phyloP scores from a whole-genome alignment of 2,329 filamentous ascomycete genomes.

The Coniochaeta sp. region DNA sequence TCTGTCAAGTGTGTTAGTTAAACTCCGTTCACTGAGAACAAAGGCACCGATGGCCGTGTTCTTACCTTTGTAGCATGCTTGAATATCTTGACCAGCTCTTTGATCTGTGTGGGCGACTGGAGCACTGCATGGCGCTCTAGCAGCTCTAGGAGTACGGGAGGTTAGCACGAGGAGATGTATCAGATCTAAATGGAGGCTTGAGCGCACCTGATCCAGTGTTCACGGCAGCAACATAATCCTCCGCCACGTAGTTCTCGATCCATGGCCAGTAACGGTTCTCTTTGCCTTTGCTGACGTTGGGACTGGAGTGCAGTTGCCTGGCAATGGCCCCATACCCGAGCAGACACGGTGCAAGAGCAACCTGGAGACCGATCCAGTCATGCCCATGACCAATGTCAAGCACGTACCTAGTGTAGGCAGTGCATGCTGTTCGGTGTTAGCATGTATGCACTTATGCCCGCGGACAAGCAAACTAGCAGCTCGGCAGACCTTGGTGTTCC shows the following conservation, averaged over 20 bases:
- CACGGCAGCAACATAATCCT: conserved; percentile 71
- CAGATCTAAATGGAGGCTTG: not conserved
- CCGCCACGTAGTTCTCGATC: conserved; percentile 82
- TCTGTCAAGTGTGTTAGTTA: not conserved
- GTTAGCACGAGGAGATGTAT: not conserved
- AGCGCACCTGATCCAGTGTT: conserved; percentile 58
- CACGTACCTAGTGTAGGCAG: conserved; percentile 56
- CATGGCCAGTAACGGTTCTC: conserved; percentile 79
- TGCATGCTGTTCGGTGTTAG: conserved; percentile 27
- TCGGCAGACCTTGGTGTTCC: conserved; percentile 61
- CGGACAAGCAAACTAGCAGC: not conserved
- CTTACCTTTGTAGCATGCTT: conserved; percentile 76
- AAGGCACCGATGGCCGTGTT: not conserved
- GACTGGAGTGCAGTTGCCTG: conserved; percentile 57
- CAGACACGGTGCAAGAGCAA: conserved; percentile 79
- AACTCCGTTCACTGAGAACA: not conserved
- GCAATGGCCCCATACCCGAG: conserved; percentile 85
- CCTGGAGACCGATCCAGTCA: conserved; percentile 80
- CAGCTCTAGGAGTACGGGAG: conserved; percentile 40
- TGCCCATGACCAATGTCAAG: conserved; percentile 82
- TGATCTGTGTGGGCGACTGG: conserved; percentile 68
- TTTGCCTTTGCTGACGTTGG: conserved; percentile 40
- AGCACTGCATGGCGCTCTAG: conserved; percentile 68
- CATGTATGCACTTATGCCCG: not conserved
- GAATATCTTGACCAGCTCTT: conserved; percentile 79